These are phyloP conservation scores for Phytophthora tentaculata DNA, from an alignment of 352 stramenopile species.

Conservation along the genomic window DNA sequence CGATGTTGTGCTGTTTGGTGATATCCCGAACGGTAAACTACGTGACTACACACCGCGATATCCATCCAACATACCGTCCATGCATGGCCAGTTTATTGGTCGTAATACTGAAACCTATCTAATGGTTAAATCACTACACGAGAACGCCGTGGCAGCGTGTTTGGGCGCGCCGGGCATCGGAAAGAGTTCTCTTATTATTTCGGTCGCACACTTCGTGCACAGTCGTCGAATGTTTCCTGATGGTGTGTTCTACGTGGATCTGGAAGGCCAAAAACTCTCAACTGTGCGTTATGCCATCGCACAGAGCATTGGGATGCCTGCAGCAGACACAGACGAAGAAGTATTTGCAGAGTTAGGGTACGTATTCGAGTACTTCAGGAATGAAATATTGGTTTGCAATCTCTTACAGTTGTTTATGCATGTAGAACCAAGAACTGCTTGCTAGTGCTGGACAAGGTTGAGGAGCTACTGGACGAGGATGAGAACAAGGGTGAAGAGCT, in stretches of 20 bases:
- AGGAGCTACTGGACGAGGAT: constrained; percentile 81
- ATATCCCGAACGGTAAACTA: constrained; percentile 64
- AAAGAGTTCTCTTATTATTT: constrained; percentile 86
- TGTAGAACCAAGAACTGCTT: constrained; percentile 68
- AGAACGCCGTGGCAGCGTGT: constrained; percentile 80
- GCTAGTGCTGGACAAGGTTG: constrained; percentile 82
- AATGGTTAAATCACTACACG: constrained; percentile 74
- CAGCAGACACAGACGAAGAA: constrained; percentile 77
- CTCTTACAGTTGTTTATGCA: constrained; percentile 12
- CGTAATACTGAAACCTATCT: constrained; percentile 82
- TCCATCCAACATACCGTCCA: constrained; percentile 78
- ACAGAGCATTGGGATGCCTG: constrained; percentile 78
- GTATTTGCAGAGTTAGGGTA: constrained; percentile 77
- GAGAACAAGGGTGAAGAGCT: constrained; percentile 75
- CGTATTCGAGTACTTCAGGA: neutral
- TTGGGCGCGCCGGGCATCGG: constrained; percentile 78
- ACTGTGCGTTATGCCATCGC: constrained; percentile 84
- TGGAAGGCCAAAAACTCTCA: constrained; percentile 82
- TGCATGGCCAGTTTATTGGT: constrained; percentile 87
- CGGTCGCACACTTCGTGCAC: constrained; percentile 80
- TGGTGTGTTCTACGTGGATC: constrained; percentile 84
- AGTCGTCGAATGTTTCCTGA: constrained; percentile 81
- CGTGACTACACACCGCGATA: constrained; percentile 73
- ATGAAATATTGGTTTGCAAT: neutral
- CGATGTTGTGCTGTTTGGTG: constrained; percentile 75